Base-by-base conservation (phyloP, 2,329 filamentous ascomycete genomes). In the Colletotrichum camelliae region DNA sequence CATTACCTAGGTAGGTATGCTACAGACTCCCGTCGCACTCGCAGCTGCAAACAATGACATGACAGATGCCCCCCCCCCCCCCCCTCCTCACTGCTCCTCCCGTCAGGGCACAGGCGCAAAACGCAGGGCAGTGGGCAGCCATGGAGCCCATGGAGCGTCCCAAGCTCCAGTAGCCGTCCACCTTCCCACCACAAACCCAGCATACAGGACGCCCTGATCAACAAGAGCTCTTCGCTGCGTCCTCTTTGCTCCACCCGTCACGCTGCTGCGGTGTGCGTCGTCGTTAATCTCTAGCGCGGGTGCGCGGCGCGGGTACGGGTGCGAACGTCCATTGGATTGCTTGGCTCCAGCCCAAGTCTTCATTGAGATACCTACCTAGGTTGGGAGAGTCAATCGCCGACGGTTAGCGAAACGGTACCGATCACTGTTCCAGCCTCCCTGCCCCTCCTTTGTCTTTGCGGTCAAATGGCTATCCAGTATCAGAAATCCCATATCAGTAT, bases 41-140 rank as follows among this genome's bases (percentile, higher is more conserved):
- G 69, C 72, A 75, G 62, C 68, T 75, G 72, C 68, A 72, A 39
- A 27, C 57, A 75, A 35, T 73, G 69, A 73, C 73, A 35, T 73
- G 69, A 73, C 73, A 61, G 33, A 61, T 72, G 52, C 27, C 55
- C 24, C 33, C 6, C 43, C n/a, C 43, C 43, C 21, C 27, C 55
- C 24, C 33, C 6, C 43, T 10, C 43, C 43, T 52, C 43, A 21
- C 43, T 52, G 43, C 43, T 52, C 43, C 43, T 52, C 43, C 43
- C 43, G 43, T 39, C 31, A 35, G 66, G 35, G 65, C 55, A 43
- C 52, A 70, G 57, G 57, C 67, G 57, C 73, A 61, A 55, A 37
- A 67, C 43, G 73, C 57, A 68, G 62, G 48, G 24, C 72, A 55
- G 65, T 55, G 27, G 57, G 65, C 70, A 33, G 39, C 65, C 52